These are phyloP conservation scores for Knufia fluminis DNA, from an alignment of 2,329 filamentous ascomycete genomes.

Conservation along the genomic window DNA sequence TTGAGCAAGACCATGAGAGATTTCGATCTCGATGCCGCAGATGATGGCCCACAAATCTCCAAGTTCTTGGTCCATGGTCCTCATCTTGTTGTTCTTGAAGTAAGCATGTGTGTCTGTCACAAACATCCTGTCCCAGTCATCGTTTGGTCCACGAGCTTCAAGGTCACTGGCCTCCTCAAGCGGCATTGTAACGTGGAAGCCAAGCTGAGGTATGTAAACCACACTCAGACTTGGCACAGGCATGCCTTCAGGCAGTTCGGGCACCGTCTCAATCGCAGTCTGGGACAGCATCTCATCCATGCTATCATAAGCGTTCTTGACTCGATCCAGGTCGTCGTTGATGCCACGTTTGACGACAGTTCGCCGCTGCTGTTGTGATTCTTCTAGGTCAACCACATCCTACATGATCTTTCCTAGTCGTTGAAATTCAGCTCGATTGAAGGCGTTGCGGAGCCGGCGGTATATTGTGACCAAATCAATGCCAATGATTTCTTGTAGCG, in stretches of 20 bases:
- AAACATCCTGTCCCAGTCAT: slow-evolving; percentile 73
- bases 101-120: slow-evolving; percentile 61
- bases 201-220: slow-evolving; percentile 83
- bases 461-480: slow-evolving; percentile 29
- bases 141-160: slow-evolving; percentile 20
- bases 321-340: slow-evolving; percentile 63
- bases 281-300: slow-evolving; percentile 64
- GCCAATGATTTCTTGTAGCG: slow-evolving; percentile 49
- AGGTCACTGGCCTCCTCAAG: slow-evolving; percentile 46
- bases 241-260: slow-evolving; percentile 50
- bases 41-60: slow-evolving; percentile 82
- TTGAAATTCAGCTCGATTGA: slow-evolving; percentile 52
- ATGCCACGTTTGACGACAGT: slow-evolving; percentile 65
- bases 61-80: slow-evolving; percentile 66
- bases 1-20: slow-evolving; percentile 67
- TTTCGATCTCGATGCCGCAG: slow-evolving; percentile 80
- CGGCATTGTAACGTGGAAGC: slow-evolving; percentile 72
- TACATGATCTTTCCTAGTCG: slow-evolving; percentile 62
- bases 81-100: slow-evolving; percentile 79
- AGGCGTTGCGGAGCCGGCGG: slow-evolving; percentile 47
- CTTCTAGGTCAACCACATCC: slow-evolving; percentile 42
- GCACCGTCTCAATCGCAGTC: slow-evolving; percentile 55
- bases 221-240: slow-evolving; percentile 52
- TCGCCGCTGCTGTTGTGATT: slow-evolving; percentile 51
- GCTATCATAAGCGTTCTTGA: slow-evolving; percentile 69